Conservation (phyloP, 192 early-diverging fungal species). For the Linnemannia exigua region DNA sequence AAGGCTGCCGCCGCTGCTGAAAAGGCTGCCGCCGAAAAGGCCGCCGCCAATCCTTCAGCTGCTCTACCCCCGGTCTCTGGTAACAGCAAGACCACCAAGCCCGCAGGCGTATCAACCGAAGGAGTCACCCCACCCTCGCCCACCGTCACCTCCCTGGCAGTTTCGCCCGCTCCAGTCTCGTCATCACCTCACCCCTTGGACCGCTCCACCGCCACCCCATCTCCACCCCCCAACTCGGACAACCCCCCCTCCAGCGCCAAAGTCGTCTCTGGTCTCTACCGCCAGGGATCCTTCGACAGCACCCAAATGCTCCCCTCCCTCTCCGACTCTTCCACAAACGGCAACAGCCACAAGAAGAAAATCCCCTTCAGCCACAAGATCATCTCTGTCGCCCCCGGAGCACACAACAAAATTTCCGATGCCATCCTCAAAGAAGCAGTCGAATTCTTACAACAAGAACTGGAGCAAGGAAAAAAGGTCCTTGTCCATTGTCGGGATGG, state of each 20-base stretch:
- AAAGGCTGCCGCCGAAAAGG: neutral
- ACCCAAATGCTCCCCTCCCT: slow-evolving; percentile 13
- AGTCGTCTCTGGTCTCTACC: slow-evolving; percentile 16
- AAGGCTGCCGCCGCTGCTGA: neutral
- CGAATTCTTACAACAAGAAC: slow-evolving; percentile 23
- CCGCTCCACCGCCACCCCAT: neutral
- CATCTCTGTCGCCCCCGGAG: slow-evolving; percentile 35
- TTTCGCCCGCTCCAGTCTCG: neutral
- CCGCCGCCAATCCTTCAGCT: neutral
- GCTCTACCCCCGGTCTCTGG: slow-evolving; percentile 15
- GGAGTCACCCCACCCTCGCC: neutral
- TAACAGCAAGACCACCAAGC: neutral
- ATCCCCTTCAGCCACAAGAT: slow-evolving; percentile 37
- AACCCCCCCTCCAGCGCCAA: slow-evolving; percentile 25
- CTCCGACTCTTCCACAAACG: neutral
- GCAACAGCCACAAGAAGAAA: neutral
- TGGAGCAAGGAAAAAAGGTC: slow-evolving; percentile 44
- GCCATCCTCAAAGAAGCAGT: slow-evolving; percentile 43
- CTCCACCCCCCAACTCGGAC: neutral
- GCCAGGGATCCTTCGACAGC: slow-evolving; percentile 1
- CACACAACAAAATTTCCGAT: slow-evolving; percentile 42
- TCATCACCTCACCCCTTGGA: neutral
- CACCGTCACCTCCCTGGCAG: slow-evolving; percentile 18
- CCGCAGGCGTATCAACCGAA: neutral
- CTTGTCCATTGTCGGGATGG: slow-evolving; percentile 56